Percentiles rank a stretch among this genome's conserved stretches.
Conservation (phyloP, 495 filamentous ascomycete species). For the Aspergillus baeticus region DNA sequence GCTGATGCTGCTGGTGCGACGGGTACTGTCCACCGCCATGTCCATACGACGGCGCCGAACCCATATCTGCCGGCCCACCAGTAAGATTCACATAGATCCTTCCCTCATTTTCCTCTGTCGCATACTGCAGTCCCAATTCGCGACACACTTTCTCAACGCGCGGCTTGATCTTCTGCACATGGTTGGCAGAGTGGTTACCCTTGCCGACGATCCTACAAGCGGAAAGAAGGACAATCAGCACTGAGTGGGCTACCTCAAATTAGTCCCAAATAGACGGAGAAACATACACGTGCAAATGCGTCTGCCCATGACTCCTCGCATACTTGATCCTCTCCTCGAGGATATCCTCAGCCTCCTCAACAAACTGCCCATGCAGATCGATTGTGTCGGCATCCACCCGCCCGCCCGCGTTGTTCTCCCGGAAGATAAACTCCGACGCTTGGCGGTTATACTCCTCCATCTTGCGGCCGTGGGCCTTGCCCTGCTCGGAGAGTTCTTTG, state of each 20-base stretch:
- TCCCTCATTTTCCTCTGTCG: slow-evolving; percentile 84
- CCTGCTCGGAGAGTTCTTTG: slow-evolving; percentile 78
- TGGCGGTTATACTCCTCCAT: slow-evolving; percentile 84
- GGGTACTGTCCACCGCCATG: slow-evolving; percentile 25
- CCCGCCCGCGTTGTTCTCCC: slow-evolving; percentile 78
- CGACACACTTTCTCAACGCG: slow-evolving; percentile 81
- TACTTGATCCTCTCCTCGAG: slow-evolving; percentile 77
- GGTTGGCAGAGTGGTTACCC: slow-evolving; percentile 78
- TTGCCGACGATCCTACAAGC: slow-evolving; percentile 77
- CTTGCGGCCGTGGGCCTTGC: slow-evolving; percentile 74
- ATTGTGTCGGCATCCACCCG: slow-evolving; percentile 78
- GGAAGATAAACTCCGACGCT: slow-evolving; percentile 91
- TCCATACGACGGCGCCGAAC: slow-evolving; percentile 30
- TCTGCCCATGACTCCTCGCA: slow-evolving; percentile 67
- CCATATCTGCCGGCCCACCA: slow-evolving; percentile 58
- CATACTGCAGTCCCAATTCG: slow-evolving; percentile 76
- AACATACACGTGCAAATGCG: slow-evolving; percentile 70
- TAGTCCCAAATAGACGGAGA: not conserved
- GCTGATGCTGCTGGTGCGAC: slow-evolving; percentile 34
- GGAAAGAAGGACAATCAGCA: not conserved
- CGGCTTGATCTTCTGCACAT: slow-evolving; percentile 89
- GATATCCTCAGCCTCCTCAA: slow-evolving; percentile 90
- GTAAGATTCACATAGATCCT: slow-evolving; percentile 72
- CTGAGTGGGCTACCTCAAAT: not conserved
- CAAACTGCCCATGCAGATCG: slow-evolving; percentile 90